phyloP scores from a whole-genome alignment of 164 flowering plant species.

The Macadamia tetraphylla region DNA sequence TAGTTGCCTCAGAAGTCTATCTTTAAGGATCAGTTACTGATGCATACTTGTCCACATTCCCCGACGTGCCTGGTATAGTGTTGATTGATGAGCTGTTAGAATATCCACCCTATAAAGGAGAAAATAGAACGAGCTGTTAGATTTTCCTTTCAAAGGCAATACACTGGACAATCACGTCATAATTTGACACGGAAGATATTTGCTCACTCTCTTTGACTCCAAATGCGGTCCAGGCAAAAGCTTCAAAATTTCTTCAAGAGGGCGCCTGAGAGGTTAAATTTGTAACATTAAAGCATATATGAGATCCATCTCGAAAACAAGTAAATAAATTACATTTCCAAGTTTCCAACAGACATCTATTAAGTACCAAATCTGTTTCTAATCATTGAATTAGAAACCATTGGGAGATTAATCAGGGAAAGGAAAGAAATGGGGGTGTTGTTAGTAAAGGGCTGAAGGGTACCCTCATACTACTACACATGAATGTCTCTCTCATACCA shows the following conservation, averaged over 20 bases:
- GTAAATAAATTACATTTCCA: background rate
- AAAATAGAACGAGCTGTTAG: background rate
- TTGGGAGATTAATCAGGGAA: background rate
- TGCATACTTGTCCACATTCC: slow-evolving; percentile 47
- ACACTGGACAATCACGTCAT: too few relatives aligned
- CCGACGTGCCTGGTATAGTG: slow-evolving; percentile 34
- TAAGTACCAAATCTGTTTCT: background rate
- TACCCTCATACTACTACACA: too few relatives aligned
- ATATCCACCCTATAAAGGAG: slow-evolving; percentile 52
- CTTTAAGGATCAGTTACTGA: background rate
- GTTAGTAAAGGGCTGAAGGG: too few relatives aligned
- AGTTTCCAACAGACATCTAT: background rate
- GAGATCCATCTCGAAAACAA: background rate
- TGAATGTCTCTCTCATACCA: too few relatives aligned
- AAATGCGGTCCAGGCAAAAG: slow-evolving; percentile 90
- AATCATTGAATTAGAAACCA: background rate
- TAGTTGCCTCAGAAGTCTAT: background rate
- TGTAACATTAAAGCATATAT: background rate
- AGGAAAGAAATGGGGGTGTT: too few relatives aligned
- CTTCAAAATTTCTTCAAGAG: slow-evolving; percentile 87
- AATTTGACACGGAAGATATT: background rate
- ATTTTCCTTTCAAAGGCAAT: too few relatives aligned
- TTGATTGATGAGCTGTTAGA: slow-evolving; percentile 55
- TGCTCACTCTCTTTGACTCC: slow-evolving; percentile 76
- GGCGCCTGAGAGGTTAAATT: slow-evolving; percentile 58